Evolutionary conservation across 495 filamentous ascomycete species (phyloP).

Genomic region (Cercophora samala): DNA sequence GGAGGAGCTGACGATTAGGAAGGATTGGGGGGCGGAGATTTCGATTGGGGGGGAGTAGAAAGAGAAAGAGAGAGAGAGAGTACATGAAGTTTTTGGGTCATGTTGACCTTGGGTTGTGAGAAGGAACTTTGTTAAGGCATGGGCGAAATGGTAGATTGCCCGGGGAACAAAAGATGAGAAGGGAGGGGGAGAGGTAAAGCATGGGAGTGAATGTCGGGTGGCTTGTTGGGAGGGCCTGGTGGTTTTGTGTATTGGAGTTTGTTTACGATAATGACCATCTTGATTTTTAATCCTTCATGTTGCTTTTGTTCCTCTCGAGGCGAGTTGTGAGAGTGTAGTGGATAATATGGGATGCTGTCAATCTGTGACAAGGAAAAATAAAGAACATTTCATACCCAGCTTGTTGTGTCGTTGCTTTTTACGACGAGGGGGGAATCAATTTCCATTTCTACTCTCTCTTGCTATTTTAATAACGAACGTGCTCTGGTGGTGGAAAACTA

Average conservation of each 20-base stretch:
- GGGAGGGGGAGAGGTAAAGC: neutral
- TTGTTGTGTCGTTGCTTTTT: too few relatives aligned
- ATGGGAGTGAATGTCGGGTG: neutral
- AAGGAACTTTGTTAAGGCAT: neutral
- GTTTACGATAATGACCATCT: neutral
- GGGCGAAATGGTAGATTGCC: neutral
- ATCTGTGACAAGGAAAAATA: too few relatives aligned
- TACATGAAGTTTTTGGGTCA: neutral
- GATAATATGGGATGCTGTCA: too few relatives aligned
- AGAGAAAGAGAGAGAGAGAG: neutral
- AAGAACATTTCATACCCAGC: too few relatives aligned
- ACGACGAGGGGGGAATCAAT: too few relatives aligned
- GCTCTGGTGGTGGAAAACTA: too few relatives aligned
- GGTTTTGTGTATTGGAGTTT: neutral
- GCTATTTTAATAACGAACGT: too few relatives aligned
- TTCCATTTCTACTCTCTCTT: too few relatives aligned
- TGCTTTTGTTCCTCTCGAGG: neutral
- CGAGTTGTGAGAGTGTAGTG: too few relatives aligned
- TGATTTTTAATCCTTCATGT: neutral
- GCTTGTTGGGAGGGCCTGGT: neutral
- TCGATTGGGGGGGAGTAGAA: constrained; percentile 34
- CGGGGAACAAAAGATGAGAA: neutral
- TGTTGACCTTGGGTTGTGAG: neutral
- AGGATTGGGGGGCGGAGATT: constrained; percentile 55
- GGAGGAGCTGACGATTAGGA: constrained; percentile 55